Base-by-base conservation (phyloP, 1,284 basidiomycete genomes). In the Leccinum solheimii region DNA sequence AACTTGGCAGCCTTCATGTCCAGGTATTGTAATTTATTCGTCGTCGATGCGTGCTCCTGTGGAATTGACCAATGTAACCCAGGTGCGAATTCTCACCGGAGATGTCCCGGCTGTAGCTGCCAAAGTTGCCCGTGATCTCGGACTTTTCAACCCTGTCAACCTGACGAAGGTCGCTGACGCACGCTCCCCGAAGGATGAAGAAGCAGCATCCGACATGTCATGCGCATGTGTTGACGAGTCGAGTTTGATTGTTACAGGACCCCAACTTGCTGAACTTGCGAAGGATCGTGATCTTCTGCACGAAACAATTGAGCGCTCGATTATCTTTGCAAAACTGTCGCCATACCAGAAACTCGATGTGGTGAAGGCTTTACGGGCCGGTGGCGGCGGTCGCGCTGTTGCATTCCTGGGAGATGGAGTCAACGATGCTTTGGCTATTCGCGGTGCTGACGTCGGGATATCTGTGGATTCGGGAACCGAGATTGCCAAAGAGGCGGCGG, bases 381-480 rank as follows among this genome's bases (percentile, higher is more conserved):
- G 74, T 40, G 50, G 58, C 1, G 68, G 70, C 6, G 68, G 74
- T 9, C 66, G 72, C 16, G 72, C 73, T 32, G 69, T 73, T 32
- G 72, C 75, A 40, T 76, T 73, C 60, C 59, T 73, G 19, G 75
- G 72, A 36, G 72, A 76, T 40, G 75, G 72, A 1, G 72, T 73
- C 19, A 76, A 76, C 16, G 72, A 73, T 58, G 72, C 72, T 38
- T 59, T 76, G 56, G 72, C 72, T 48, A 72, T 73, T 56, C 72
- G 72, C 6, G 69, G 74, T 16, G 96, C 97, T 1, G 97, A 98
- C 74, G 98, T 99, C 65, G 97, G 97, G 27, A 90, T 99, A 62
- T 92, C 93, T 30, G 98, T 99, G 94, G 97, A 97, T 61, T 92
- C 91, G 61, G 97, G 97, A 11, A 98, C 97, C 5, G 97, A 99